Base-by-base conservation (phyloP, 225 moss, liverwort and hornwort species). In the Antitrichia curtipendula region DNA sequence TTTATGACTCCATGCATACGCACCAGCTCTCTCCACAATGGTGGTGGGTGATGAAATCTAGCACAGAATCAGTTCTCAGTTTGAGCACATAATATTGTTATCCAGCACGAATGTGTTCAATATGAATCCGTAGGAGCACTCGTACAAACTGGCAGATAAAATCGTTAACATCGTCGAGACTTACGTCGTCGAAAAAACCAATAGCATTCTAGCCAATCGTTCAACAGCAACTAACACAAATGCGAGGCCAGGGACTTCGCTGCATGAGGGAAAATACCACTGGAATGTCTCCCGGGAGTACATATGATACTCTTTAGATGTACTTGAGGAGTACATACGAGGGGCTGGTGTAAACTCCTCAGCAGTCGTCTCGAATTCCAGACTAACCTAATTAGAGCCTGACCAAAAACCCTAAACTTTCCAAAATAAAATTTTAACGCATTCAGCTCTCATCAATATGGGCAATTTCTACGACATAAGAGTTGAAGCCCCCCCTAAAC, bases 41-140 rank as follows among this genome's bases (percentile, higher is more conserved):
- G 97, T 94, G 38, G 97, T 97, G 17, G 97, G 97, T 82, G 98
- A 98, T 32, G 98, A 96, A 79, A 98, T 98, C 98, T 96, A 91
- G 40, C 77, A 88, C 59, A 87, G 71, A 79, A 72, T 63, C 88
- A 88, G 17, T 60, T 66, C 85, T 82, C 68, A 61, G 43, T 56
- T 88, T 86, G 41, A 69, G 81, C 85, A 90, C 82, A 76, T 36
- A 64, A 75, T 52, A 74, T 25, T 82, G 29, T 36, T 56, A 57
- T 72, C 66, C 40, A 72, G 17, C 60, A 85, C 62, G 41, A 78
- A n/a, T 41, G 58, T 54, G 52, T 78, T 52, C 88, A 53, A 61
- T 27, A 65, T 63, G 53, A 87, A 64, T 84, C 43, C 43, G 71
- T 25, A 61, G 47, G 54, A 53, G 43, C 28, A 88, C 74, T 36